These are phyloP conservation scores for Mortierella sp. DNA, from an alignment of 371 early-diverging fungal genomes.

Conservation along the genomic window DNA sequence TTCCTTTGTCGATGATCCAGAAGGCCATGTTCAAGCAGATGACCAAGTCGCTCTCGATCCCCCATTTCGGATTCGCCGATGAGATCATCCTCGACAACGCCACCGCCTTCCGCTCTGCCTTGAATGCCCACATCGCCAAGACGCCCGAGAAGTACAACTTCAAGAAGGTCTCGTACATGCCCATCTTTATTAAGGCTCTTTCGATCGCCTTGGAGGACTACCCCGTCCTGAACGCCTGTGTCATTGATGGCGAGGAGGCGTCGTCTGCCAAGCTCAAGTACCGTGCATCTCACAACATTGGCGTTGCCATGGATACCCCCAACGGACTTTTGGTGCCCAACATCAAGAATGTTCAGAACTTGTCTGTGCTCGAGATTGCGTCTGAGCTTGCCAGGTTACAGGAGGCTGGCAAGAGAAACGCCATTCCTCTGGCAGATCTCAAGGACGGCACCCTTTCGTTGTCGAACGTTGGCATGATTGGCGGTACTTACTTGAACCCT, in stretches of 20 bases:
- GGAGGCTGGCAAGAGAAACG: constrained; percentile 76
- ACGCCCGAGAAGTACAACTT: constrained; percentile 63
- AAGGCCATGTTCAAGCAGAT: constrained; percentile 98
- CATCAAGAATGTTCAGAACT: constrained; percentile 91
- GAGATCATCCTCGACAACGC: constrained; percentile 86
- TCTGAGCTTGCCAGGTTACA: constrained; percentile 86
- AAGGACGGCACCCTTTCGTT: constrained; percentile 92
- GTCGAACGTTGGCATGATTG: constrained; percentile 96
- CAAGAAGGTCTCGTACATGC: constrained; percentile 93
- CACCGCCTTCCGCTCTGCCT: constrained; percentile 71
- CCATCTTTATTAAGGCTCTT: constrained; percentile 95
- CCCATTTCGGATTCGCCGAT: constrained; percentile 96
- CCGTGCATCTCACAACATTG: constrained; percentile 90
- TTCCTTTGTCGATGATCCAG: constrained; percentile 86
- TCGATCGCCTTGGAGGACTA: constrained; percentile 86
- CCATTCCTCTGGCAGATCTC: constrained; percentile 80
- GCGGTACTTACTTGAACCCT: constrained; percentile 93
- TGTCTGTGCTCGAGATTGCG: constrained; percentile 94
- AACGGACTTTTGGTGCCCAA: constrained; percentile 95
- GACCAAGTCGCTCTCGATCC: constrained; percentile 93
- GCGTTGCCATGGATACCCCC: constrained; percentile 98
- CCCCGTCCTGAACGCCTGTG: constrained; percentile 91
- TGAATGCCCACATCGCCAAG: constrained; percentile 75
- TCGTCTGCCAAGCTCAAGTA: constrained; percentile 76
- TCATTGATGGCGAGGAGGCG: constrained; percentile 66